These are phyloP conservation scores for Lichtheimia corymbifera DNA, from an alignment of 371 early-diverging fungal species.

Conservation along the genomic window DNA sequence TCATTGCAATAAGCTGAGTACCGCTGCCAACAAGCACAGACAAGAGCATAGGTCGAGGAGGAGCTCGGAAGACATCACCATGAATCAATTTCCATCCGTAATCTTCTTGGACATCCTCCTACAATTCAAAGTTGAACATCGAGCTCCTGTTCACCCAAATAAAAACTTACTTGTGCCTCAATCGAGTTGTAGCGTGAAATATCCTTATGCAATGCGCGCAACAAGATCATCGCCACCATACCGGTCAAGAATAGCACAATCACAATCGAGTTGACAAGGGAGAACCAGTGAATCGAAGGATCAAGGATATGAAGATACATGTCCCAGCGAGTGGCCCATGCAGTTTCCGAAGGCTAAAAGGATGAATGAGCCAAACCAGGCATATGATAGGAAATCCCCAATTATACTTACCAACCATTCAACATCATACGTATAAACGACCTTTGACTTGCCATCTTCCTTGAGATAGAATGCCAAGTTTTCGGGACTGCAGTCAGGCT, in stretches of 20 bases:
- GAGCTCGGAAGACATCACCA: slow-evolving; percentile 92
- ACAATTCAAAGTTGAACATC: not conserved
- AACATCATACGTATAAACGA: slow-evolving; percentile 86
- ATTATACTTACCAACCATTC: slow-evolving; percentile 68
- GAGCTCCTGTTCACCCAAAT: not conserved
- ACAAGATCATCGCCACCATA: slow-evolving; percentile 84
- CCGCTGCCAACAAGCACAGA: slow-evolving; percentile 91
- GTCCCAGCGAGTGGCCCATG: slow-evolving; percentile 97
- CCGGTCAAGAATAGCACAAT: slow-evolving; percentile 89
- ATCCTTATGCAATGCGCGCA: slow-evolving; percentile 87
- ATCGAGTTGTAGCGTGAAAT: slow-evolving; percentile 76
- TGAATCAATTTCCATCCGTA: slow-evolving; percentile 95
- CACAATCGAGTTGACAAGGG: slow-evolving; percentile 84
- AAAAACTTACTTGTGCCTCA: slow-evolving; percentile 59
- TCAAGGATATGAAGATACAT: slow-evolving; percentile 81
- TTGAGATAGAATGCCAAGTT: slow-evolving; percentile 51
- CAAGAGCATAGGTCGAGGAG: slow-evolving; percentile 74
- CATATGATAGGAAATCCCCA: not conserved
- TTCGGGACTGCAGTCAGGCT: slow-evolving; percentile 38
- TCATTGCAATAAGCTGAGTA: slow-evolving; percentile 88
- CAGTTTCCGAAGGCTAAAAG: slow-evolving; percentile 52
- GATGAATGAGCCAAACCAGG: not conserved
- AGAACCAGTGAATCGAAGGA: slow-evolving; percentile 83
- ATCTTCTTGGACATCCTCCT: slow-evolving; percentile 88
- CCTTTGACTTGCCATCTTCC: slow-evolving; percentile 40